Evolutionary conservation across 2,329 filamentous ascomycete species (phyloP), one percentile per base, ranked within the genome.

Genomic region (Pochonia chlamydosporia): DNA sequence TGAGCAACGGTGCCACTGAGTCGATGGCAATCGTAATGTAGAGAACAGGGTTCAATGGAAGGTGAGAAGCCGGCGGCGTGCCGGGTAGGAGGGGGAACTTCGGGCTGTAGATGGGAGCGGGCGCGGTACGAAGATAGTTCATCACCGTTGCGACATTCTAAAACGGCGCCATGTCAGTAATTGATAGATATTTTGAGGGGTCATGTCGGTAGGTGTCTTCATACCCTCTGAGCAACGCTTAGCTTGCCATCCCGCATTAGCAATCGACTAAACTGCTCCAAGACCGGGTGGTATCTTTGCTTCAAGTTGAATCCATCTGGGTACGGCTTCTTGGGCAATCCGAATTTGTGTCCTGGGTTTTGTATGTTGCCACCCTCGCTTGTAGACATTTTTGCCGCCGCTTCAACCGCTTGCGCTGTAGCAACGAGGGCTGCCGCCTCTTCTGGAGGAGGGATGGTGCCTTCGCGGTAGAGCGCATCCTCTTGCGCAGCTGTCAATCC

Each of bases 221-320:
- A 39, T 76, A 95, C 90, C 72, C 84, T 82, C 67, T 99, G 89
- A n/a, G 93, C 93, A 65, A 81, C 78, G 61, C 85, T 86, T 64
- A 95, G 81, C 74, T 96, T 95, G 57, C 93, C 93, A 67, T 97
- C 81, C 58, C 76, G 75, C 92, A 97, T 99, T 53, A 99, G 69
- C 56, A 96, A 75, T 63, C 90, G 91, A 16, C 90, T 96, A 58
- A 97, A 76, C 71, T 96, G 93, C 54, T 85, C 75, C 41, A 97
- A 74, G 7, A 96, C 76, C 2, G 88, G 82, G 62, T 96, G 87
- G 63, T 97, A 95, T 59, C 93, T 82, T 63, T 88, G 75, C 67
- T 90, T 87, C 58, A 92, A 70, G 67, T 68, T 88, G 76, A 61
- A 74, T 25, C 71, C 59, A 46, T 78, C 75, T 9, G 84, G 78